Base-by-base conservation (phyloP, 306 rosid species). In the Herpetospermum pedunculosum region DNA sequence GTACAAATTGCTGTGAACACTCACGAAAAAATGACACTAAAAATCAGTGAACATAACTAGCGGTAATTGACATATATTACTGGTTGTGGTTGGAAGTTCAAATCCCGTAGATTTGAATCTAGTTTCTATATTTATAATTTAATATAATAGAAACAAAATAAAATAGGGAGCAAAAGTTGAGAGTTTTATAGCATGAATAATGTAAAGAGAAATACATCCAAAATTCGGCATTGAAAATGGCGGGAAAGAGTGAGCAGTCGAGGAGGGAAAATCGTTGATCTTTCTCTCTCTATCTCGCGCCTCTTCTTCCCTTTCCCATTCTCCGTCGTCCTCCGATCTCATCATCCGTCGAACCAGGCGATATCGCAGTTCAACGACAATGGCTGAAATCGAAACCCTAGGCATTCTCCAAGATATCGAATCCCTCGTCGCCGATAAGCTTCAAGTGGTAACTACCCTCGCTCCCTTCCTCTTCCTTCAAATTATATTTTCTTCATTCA, bases 391-490 rank as follows among this genome's bases (percentile, higher is more conserved):
- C 26, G 85, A 86, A 92, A 85, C 94, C 95, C 91, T 84, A 78
- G 75, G 89, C 5, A 60, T 88, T 6, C 72, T 85, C 70, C 77
- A 87, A 25, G 88, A 89, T 78, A 77, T 92, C 70, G 80, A 92
- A 81, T 71, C 90, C 73, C 95, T 92, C 55, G 80, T 88, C 80
- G 84, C 91, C 73, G 92, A 88, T 80, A 79, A 85, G 62, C 98
- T 92, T 79, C 96, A 85, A 92, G 95, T 92, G 98, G 96, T 89
- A 82, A 37, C 21, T 25, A n/a, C 0, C 14, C 48, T 62, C 73
- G 1, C 75, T 64, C 50, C 13, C 77, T 65, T 40, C 11, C 35
- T 76, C 69, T 46, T 46, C 75, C 54, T 7, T 54, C 30, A 5
- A 21, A 43, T 52, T 68, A 70, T 40, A 30, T 6, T 60, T 5